A percentile compares a stretch with the other conserved stretches of the same genome.
phyloP scores from a whole-genome alignment of 176 grass and related monocot species.

The Carex littledalei region DNA sequence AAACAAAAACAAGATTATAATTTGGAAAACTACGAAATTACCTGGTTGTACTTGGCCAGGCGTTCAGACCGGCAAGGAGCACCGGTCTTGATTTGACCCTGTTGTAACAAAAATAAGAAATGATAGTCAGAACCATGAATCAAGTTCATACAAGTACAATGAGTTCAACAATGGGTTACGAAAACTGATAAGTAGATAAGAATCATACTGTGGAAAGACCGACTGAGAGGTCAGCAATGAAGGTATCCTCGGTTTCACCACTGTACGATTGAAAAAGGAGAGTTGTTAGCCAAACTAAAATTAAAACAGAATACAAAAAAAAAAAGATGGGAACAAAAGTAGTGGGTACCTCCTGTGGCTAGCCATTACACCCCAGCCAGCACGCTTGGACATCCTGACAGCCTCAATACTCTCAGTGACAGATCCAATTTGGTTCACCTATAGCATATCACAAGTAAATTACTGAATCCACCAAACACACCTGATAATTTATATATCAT shows the following conservation, averaged over 20 bases:
- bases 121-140: neutral
- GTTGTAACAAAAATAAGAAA: conserved; percentile 11
- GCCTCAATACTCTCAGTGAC: conserved; percentile 97
- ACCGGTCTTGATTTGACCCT: conserved; percentile 98
- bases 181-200: neutral
- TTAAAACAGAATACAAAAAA: neutral
- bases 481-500: neutral
- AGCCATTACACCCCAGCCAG: conserved; percentile 88
- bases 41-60: conserved; percentile 98
- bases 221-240: conserved; percentile 88
- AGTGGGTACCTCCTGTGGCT: conserved; percentile 74
- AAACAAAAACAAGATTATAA: neutral
- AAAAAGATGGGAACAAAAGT: neutral
- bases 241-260: conserved; percentile 98
- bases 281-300: neutral
- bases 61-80: conserved; percentile 95
- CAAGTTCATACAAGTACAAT: neutral
- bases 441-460: neutral
- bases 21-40: conserved; percentile 5
- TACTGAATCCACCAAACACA: neutral
- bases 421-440: conserved; percentile 95
- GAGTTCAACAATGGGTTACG: neutral
- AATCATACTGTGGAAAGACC: conserved; percentile 65
- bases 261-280: conserved; percentile 25
- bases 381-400: conserved; percentile 81